Base-by-base conservation (phyloP, 805 yeast genomes). In the Allodekkera sacchari region DNA sequence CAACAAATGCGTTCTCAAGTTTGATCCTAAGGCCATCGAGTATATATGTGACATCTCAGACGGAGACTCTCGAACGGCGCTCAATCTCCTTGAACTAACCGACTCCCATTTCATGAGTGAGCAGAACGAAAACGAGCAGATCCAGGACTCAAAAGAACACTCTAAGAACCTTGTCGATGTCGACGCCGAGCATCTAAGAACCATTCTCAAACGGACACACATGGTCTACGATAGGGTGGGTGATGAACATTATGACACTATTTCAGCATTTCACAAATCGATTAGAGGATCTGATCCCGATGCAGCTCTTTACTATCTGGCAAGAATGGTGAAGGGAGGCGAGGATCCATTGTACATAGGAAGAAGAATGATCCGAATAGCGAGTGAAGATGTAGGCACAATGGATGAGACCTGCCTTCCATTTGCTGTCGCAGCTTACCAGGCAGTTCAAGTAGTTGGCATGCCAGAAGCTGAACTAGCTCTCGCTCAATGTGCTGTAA, bases 191-290 rank as follows among this genome's bases (percentile, higher is more conserved):
- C 39, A 52, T 12, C 41, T 78, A 24, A 62, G 69, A 26, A 34
- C 53, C 39, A 43, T 71, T 30, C 41, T 74, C 48, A 44, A 64
- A 50, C 57, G 74, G 49, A 67, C 77, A 2, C 69, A 68, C 31
- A 63, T 73, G 55, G 59, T 77, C 43, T 88, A 89, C 50, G 97
- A 92, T 53, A 66, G 83, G 28, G 77, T 74, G 21, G 96, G 96
- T 1, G 98, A 92, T 45, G 74, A 76, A 4, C 98, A 92, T 53
- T 92, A 92, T 54, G 99, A 92, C 52, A 74, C 95, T 1, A 92
- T 92, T 6, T 83, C 95, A 10, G 98, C 98, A 1, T 82, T 92
- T 43, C 99, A 92, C 59, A 92, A 92, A 49, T 73, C 95, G 0
- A 72, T 92, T 0, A 66, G 99, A 35, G 99, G 99, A 0, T 71